These are phyloP conservation scores for Beauveria asiatica DNA, from an alignment of 2,329 filamentous ascomycete genomes.

Conservation along the genomic window DNA sequence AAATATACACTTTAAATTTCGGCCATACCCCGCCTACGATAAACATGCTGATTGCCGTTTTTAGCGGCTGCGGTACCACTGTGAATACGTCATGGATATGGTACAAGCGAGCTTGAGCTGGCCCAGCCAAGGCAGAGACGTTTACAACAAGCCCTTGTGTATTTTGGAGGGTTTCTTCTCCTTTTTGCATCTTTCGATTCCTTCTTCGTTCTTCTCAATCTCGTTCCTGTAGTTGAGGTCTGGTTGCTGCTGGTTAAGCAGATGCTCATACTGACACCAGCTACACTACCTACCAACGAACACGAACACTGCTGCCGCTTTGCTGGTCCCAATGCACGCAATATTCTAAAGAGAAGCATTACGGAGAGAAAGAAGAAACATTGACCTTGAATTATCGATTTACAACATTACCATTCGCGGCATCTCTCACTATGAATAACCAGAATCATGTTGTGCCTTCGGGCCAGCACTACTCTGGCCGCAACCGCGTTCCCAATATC, in stretches of 20 bases:
- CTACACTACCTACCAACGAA: not conserved
- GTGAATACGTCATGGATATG: conserved; percentile 10
- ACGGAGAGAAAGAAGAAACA: not conserved
- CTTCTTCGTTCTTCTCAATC: not conserved
- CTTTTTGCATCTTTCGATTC: not conserved
- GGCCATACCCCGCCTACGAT: not conserved
- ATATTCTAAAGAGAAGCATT: not conserved
- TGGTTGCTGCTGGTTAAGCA: not conserved
- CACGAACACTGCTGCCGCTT: not conserved
- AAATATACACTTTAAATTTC: no score
- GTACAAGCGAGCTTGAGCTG: not conserved
- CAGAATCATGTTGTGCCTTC: conserved; percentile 34
- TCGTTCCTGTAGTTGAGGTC: not conserved
- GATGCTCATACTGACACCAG: not conserved
- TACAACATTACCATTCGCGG: no score
- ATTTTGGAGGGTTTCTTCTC: not conserved
- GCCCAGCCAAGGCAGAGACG: not conserved
- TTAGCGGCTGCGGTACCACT: conserved; percentile 2
- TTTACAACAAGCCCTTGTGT: not conserved
- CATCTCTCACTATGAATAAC: conserved; percentile 25
- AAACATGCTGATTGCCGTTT: conserved; percentile 3
- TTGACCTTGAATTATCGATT: not conserved
- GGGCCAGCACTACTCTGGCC: conserved; percentile 69
- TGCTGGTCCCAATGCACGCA: not conserved
- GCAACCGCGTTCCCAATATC: conserved; percentile 80